A percentile compares a stretch with the other conserved stretches of the same genome.
These are phyloP conservation scores for Pseudoscleropodium purum DNA, from an alignment of 225 moss, liverwort and hornwort species.

Conservation along the genomic window DNA sequence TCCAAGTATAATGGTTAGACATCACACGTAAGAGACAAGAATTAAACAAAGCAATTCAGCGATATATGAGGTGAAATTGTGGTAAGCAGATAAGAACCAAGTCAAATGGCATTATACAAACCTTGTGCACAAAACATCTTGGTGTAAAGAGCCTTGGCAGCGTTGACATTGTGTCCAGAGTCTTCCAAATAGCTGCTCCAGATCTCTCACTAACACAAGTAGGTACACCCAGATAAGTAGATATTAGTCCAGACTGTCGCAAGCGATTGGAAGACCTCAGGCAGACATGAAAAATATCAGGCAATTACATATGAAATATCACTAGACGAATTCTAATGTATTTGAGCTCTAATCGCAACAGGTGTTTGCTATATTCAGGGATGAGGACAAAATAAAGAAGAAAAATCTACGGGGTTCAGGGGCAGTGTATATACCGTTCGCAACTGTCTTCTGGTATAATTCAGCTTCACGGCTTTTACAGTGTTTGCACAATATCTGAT, in stretches of 20 bases:
- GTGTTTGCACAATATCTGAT: constrained; percentile 81
- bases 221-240: background rate
- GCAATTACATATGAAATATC: background rate
- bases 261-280: background rate
- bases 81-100: background rate
- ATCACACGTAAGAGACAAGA: background rate
- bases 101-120: background rate
- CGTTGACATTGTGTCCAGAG: constrained; percentile 99
- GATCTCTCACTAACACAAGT: constrained; percentile 63
- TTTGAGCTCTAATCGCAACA: background rate
- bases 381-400: background rate
- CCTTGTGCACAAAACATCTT: constrained; percentile 98
- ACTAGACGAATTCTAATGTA: background rate
- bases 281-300: background rate
- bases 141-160: constrained; percentile 96
- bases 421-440: constrained; percentile 42
- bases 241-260: background rate
- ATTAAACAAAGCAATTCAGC: background rate
- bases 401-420: background rate
- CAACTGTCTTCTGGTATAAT: constrained; percentile 85
- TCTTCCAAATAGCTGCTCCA: constrained; percentile 79
- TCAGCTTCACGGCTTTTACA: constrained; percentile 89
- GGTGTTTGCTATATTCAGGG: background rate
- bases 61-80: background rate
- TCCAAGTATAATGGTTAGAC: background rate